Percentiles rank a stretch among this genome's conserved stretches.
Conservation (phyloP, 2,329 filamentous ascomycete species). For the Parascedosporium putredinis region DNA sequence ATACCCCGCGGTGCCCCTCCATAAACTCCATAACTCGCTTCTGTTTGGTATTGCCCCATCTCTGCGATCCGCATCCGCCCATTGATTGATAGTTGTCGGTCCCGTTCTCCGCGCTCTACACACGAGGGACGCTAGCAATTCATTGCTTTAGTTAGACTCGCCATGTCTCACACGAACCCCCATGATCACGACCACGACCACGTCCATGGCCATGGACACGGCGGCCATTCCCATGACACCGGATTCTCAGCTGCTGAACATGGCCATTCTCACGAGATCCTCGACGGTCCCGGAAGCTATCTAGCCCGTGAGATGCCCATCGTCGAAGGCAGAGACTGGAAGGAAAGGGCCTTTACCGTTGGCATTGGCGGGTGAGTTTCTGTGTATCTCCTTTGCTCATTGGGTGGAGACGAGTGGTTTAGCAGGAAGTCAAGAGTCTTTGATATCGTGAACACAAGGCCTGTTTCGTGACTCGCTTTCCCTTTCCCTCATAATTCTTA, state of each 20-base stretch:
- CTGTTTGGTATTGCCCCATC: too few species aligned
- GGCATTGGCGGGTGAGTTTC: conserved; percentile 84
- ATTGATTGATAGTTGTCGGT: not conserved
- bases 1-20: conserved; percentile 7
- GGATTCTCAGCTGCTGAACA: conserved; percentile 56
- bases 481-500: too few species aligned
- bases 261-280: conserved; percentile 91
- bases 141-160: not conserved
- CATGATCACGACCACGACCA: conserved; percentile 40
- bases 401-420: too few species aligned
- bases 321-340: conserved; percentile 77
- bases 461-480: too few species aligned
- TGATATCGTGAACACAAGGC: too few species aligned
- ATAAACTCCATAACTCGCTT: too few species aligned
- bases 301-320: conserved; percentile 88
- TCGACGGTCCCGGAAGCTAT: conserved; percentile 86
- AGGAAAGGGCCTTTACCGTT: conserved; percentile 82
- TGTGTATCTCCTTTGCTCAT: not conserved
- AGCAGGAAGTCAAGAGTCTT: too few species aligned
- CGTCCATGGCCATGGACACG: conserved; percentile 89
- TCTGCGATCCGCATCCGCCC: too few species aligned
- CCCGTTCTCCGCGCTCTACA: not conserved
- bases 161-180: conserved; percentile 28
- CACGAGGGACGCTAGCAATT: not conserved
- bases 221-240: conserved; percentile 26